Evolutionary conservation across 2,329 filamentous ascomycete species (phyloP), one percentile per base, ranked within the genome.

Genomic region (Aotearoamyces nothofagi): DNA sequence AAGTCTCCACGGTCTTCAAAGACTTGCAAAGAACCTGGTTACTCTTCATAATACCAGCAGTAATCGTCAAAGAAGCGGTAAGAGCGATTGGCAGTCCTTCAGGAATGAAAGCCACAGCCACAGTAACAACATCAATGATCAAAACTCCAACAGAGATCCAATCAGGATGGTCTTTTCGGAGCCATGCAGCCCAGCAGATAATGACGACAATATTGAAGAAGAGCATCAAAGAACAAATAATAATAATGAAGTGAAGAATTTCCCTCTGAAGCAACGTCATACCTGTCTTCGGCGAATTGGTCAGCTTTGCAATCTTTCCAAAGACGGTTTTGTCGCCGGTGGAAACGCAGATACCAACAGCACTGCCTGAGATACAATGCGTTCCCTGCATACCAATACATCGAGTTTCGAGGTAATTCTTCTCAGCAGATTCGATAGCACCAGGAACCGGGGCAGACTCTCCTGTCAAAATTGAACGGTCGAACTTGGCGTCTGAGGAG

Each of bases 11-110:
- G 0, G 78, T 81, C 52, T 78, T 78, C 28, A 83, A 58, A 0
- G 73, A 78, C 51, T 82, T 82, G 67, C 76, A 81, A 5, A 83
- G 60, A 16, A 83, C 69, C 44, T 76, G 74, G 49, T 80, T 73
- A 51, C 73, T 71, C 39, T 62, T 63, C 78, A 84, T 82, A 40
- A 78, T 64, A 37, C 74, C 77, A 14, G 78, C 77, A 1, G 68
- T 74, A 34, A 83, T 82, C 0, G 77, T 82, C 40, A 83, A 56
- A 11, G 69, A 75, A 0, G 69, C 66, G 0, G 73, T 75, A 12
- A 79, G 53, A 1, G 73, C 72, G 23, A 80, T 71, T 0, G 75
- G 74, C 0, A 80, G 54, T 4, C 75, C 74, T 50, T 81, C 77
- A 0, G 78, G 77, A 5, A 82, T 78, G 46, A 80, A 80, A 1